Base-by-base conservation (phyloP, 306 rosid genomes). In the Lotus japonicus region DNA sequence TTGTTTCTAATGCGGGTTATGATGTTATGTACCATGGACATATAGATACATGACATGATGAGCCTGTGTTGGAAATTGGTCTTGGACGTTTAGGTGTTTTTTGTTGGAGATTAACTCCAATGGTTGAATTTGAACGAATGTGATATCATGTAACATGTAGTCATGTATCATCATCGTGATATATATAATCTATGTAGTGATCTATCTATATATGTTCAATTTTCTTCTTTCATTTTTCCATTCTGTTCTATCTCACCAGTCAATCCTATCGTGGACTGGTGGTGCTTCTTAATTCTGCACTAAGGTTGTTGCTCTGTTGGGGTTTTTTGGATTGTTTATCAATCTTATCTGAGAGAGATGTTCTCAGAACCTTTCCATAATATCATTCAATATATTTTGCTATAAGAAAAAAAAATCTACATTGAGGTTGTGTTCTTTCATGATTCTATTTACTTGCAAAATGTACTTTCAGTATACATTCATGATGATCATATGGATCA, bases 11-110 rank as follows among this genome's bases (percentile, higher is more conserved):
- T 64, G 55, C 44, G 81, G 82, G 73, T 67, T 66, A 7, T 64
- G n/a, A 59, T 62, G 9, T 54, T 9, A 14, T 18, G 12, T 36
- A 8, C 42, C 57, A 13, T 65, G 52, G 67, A 39, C 4, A 58
- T 23, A 50, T 41, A 5, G 41, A 70, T 58, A 0, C 54, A 17
- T 64, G 36, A 31, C 36, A 31, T 31, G 31, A 26, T 26, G 33
- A 38, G 26, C 69, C 61, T 13, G 68, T 57, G n/a, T 84, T 65
- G 60, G 82, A 76, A 71, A 79, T 77, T 77, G 6, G 18, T 63
- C 50, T 31, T 31, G 2, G 36, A 31, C 36, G 5, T 31, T 7
- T 31, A 31, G 36, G 7, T 31, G 38, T 17, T 58, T 38, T 38
- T 62, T 45, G 59, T 33, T 33, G 14, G 54, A 35, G 46, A 63